A percentile compares a stretch with the other conserved stretches of the same genome.
Conservation (phyloP, 2,329 filamentous ascomycete genomes). For the Xylariomycetidae sp. region DNA sequence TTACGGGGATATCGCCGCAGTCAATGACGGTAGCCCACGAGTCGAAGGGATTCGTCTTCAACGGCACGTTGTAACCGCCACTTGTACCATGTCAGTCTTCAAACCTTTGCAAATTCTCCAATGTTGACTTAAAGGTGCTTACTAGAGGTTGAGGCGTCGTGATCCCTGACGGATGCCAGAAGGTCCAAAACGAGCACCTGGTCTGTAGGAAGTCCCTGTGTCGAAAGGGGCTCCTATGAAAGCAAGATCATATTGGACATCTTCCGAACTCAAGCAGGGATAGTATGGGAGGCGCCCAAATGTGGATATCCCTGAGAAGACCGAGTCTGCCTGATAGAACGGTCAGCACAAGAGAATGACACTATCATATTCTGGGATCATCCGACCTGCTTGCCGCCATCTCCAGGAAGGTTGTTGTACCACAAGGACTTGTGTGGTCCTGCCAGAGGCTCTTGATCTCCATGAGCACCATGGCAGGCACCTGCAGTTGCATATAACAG, state of each 20-base stretch:
- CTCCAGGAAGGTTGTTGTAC: constrained; percentile 78
- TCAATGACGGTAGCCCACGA: constrained; percentile 76
- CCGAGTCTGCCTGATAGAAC: constrained; percentile 64
- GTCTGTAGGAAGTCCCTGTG: constrained; percentile 78
- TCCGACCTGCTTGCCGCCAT: constrained; percentile 72
- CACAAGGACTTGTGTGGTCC: constrained; percentile 71
- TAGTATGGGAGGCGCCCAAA: constrained; percentile 75
- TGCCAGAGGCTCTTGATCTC: constrained; percentile 52
- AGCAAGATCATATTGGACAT: constrained; percentile 75
- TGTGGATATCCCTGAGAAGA: constrained; percentile 83
- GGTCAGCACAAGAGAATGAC: not conserved
- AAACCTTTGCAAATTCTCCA: no score
- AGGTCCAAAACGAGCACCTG: constrained; percentile 77
- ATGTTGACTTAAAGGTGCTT: no score
- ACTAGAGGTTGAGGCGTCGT: constrained; percentile 81
- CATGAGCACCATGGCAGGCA: constrained; percentile 53
- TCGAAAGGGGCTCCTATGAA: constrained; percentile 86
- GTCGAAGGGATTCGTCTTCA: constrained; percentile 74
- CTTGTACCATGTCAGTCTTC: no score
- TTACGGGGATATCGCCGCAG: constrained; percentile 80
- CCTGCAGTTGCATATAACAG: constrained; percentile 43
- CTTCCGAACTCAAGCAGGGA: constrained; percentile 65
- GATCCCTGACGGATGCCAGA: constrained; percentile 83
- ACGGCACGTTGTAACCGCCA: constrained; percentile 80
- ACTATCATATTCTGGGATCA: not conserved